Percentiles rank a stretch among this genome's conserved stretches.
These are phyloP conservation scores for Podila horticola DNA, from an alignment of 192 early-diverging fungal genomes.

Conservation along the genomic window DNA sequence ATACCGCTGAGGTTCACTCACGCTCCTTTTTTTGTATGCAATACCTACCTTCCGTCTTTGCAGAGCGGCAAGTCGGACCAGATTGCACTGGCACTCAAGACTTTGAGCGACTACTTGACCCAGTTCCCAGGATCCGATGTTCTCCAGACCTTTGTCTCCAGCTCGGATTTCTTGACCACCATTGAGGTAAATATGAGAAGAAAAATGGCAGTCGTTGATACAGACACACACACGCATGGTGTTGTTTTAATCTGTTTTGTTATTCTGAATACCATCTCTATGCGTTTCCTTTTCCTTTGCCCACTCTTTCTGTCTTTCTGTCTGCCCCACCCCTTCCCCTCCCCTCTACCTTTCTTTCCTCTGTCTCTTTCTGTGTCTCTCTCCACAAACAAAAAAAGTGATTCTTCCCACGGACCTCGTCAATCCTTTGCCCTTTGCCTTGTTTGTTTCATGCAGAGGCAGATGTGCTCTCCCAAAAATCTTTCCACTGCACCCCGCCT, in stretches of 20 bases:
- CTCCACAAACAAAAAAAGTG: not conserved
- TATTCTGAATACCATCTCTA: not conserved
- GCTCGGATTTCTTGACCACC: constrained; percentile 50
- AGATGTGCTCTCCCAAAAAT: not conserved
- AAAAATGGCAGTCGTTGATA: too few relatives aligned
- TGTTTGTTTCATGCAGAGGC: not conserved
- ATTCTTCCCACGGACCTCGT: constrained; percentile 3
- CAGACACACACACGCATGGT: not conserved
- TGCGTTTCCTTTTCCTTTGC: not conserved
- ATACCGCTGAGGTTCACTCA: not conserved
- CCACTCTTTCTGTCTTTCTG: too few relatives aligned
- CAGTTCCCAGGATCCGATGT: constrained; percentile 53
- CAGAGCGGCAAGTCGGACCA: constrained; percentile 50
- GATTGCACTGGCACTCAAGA: constrained; percentile 49
- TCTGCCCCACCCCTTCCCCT: too few relatives aligned
- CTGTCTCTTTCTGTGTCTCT: not conserved
- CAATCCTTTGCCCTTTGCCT: not conserved
- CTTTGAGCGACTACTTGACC: constrained; percentile 58
- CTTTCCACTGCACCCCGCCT: too few relatives aligned
- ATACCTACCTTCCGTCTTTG: not conserved
- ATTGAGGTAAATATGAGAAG: constrained; percentile 29
- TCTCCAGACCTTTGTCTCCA: constrained; percentile 55
- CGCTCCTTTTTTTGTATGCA: not conserved
- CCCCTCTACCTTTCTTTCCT: not conserved
- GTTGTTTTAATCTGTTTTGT: not conserved